Evolutionary conservation across 2,329 filamentous ascomycete species (phyloP).

Genomic region (Xylariaceae sp.): DNA sequence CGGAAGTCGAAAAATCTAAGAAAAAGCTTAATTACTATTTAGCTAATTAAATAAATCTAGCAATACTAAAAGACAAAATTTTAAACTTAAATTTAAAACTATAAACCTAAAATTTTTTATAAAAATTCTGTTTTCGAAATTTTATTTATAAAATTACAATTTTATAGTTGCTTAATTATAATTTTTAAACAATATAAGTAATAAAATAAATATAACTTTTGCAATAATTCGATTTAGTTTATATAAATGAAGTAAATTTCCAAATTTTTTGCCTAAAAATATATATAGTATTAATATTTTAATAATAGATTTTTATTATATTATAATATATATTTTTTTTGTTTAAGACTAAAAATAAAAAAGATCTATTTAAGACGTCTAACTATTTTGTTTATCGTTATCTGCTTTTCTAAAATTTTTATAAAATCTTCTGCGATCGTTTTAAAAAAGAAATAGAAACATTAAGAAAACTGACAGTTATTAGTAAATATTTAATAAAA

Average conservation of each 20-base stretch:
- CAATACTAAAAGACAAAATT: constrained; percentile 1
- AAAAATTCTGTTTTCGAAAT: background rate
- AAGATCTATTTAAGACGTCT: background rate
- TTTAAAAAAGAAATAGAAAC: background rate
- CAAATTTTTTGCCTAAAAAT: background rate
- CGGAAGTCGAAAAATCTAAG: background rate
- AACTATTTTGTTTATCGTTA: constrained; percentile 2
- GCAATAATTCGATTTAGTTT: background rate
- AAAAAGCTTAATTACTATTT: background rate
- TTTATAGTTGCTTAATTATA: constrained; percentile 2
- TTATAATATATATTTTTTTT: constrained; percentile 3
- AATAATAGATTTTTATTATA: constrained; percentile 1
- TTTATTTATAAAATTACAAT: constrained; percentile 1
- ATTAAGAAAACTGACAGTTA: background rate
- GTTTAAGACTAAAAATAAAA: background rate
- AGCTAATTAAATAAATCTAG: background rate
- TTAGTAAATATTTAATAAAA: background rate
- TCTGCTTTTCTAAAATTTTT: background rate
- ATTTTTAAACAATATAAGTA: constrained; percentile 1
- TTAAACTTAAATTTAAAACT: background rate
- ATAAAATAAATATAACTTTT: constrained; percentile 1
- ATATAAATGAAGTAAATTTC: background rate
- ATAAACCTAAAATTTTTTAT: background rate
- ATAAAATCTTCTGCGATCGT: background rate
- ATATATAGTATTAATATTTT: background rate